Conservation (phyloP, 306 rosid species). For the Pyrus betulifolia region DNA sequence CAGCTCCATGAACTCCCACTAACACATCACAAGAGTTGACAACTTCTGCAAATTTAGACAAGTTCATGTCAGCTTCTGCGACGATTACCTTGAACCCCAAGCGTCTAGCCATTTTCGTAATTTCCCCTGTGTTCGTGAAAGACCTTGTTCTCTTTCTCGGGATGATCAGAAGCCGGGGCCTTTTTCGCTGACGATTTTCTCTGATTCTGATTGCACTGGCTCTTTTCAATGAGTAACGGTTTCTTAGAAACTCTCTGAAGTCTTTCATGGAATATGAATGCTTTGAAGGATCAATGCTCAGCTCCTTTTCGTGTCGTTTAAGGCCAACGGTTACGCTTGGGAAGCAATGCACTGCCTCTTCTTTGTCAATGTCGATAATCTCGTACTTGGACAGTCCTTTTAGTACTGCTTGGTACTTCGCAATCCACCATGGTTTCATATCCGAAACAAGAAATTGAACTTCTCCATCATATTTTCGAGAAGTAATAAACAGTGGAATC, state of each 20-base stretch:
- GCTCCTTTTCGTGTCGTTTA: constrained; percentile 47
- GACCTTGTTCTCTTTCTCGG: constrained; percentile 59
- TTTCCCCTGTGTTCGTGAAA: constrained; percentile 52
- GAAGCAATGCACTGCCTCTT: constrained; percentile 64
- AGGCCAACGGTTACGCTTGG: constrained; percentile 59
- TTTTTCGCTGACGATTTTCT: constrained; percentile 11
- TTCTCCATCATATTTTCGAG: constrained; percentile 55
- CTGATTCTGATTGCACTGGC: constrained; percentile 29
- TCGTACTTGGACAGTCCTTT: constrained; percentile 51
- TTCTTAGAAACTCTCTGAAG: constrained; percentile 58
- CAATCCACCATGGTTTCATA: constrained; percentile 37
- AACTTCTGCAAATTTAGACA: constrained; percentile 39
- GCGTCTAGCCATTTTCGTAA: constrained; percentile 40
- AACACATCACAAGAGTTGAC: constrained; percentile 86
- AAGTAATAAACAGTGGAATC: constrained; percentile 64
- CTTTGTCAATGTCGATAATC: constrained; percentile 47
- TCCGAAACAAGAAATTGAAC: constrained; percentile 60
- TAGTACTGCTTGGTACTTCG: constrained; percentile 41
- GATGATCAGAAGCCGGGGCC: constrained; percentile 63
- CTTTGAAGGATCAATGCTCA: constrained; percentile 51
- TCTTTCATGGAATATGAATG: constrained; percentile 56
- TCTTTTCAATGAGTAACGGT: constrained; percentile 45
- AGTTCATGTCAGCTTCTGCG: constrained; percentile 37
- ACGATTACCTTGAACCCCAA: constrained; percentile 55
- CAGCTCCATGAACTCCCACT: constrained; percentile 96